Percentiles rank a stretch among this genome's conserved stretches.
Conservation (phyloP, 2,329 filamentous ascomycete genomes). For the Sclerotinia glacialis region DNA sequence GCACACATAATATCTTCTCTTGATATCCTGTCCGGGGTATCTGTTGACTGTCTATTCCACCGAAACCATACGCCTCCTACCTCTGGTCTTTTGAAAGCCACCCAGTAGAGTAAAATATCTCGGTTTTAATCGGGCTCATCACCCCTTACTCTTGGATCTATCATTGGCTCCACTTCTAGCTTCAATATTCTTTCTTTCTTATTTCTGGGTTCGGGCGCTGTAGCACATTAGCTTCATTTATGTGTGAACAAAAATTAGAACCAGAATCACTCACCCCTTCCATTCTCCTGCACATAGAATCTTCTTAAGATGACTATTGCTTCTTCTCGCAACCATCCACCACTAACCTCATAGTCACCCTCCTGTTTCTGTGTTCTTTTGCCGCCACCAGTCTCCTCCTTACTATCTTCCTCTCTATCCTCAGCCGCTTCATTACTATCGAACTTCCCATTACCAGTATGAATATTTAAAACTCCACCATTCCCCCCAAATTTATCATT, state of each 20-base stretch:
- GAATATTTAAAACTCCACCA: conserved; percentile 86
- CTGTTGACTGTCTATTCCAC: not conserved
- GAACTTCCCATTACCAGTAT: conserved; percentile 43
- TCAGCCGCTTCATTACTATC: conserved; percentile 14
- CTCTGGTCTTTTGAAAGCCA: not conserved
- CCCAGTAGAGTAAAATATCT: not conserved
- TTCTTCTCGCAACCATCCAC: conserved; percentile 77
- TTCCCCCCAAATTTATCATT: conserved; percentile 98
- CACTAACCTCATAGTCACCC: conserved; percentile 74
- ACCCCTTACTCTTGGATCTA: conserved; percentile 22
- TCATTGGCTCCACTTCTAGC: conserved; percentile 37
- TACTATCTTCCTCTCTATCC: conserved; percentile 68
- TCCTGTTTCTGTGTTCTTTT: conserved; percentile 57
- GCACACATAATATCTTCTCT: not conserved
- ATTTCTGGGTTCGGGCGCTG: conserved; percentile 38
- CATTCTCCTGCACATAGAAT: conserved; percentile 98
- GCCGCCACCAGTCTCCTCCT: not conserved
- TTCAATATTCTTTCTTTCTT: conserved; percentile 40
- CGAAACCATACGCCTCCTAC: not conserved
- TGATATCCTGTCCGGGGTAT: not conserved
- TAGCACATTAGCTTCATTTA: conserved; percentile 19
- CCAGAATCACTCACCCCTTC: conserved; percentile 63
- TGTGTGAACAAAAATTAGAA: not conserved
- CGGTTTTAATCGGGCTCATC: not conserved
- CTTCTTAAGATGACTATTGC: conserved; percentile 87